A percentile compares a stretch with the other conserved stretches of the same genome.
These are phyloP conservation scores for Sicyos edulis DNA, from an alignment of 306 rosid genomes.

Conservation along the genomic window DNA sequence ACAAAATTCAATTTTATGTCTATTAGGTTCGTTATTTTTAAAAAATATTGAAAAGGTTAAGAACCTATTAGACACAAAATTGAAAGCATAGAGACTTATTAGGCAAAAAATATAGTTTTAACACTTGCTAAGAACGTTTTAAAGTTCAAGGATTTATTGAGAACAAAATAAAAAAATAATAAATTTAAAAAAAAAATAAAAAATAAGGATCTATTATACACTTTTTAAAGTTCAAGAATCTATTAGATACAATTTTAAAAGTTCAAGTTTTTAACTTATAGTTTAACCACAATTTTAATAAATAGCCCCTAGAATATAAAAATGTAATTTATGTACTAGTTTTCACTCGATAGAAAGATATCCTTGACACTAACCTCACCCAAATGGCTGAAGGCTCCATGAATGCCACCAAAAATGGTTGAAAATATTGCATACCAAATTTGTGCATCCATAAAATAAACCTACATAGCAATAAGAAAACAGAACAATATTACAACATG, in stretches of 20 bases:
- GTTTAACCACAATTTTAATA: not conserved
- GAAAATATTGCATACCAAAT: constrained; percentile 98
- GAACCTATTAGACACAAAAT: not conserved
- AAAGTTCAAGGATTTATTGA: not conserved
- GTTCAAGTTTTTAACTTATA: not conserved
- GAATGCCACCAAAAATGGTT: constrained; percentile 83
- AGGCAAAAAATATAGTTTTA: not conserved
- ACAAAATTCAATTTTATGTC: too few species aligned
- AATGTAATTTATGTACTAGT: not conserved
- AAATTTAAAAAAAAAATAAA: too few species aligned
- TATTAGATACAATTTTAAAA: not conserved
- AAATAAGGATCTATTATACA: not conserved
- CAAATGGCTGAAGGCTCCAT: constrained; percentile 95
- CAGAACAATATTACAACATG: constrained; percentile 16
- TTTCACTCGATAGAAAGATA: not conserved
- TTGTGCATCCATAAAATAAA: constrained; percentile 95
- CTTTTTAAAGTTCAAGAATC: not conserved
- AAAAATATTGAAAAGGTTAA: not conserved
- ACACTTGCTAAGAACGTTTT: not conserved
- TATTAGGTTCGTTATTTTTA: too few species aligned
- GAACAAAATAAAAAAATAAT: not conserved
- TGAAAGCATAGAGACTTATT: not conserved
- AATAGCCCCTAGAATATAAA: not conserved
- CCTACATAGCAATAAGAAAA: constrained; percentile 46
- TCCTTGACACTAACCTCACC: constrained; percentile 79